Evolutionary conservation across 2,329 filamentous ascomycete species (phyloP).

Genomic region (Chrysoporthe puriensis): DNA sequence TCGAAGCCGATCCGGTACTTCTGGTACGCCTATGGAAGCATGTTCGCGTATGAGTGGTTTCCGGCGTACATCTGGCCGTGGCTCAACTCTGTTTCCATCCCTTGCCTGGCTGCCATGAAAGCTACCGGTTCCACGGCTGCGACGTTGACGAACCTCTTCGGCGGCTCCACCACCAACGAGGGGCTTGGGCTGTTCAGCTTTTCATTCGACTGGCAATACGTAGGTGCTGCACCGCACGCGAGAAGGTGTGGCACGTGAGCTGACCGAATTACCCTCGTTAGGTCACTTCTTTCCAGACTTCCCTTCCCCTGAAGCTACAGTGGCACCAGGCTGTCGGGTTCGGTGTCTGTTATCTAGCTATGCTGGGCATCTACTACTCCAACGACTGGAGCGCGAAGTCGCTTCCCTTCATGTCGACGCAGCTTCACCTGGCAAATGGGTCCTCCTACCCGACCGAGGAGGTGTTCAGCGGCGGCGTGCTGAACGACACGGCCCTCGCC

Average conservation of each 20-base stretch:
- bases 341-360: constrained; percentile 51
- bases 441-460: constrained; percentile 43
- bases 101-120: constrained; percentile 56
- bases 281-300: constrained; percentile 58
- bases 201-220: constrained; percentile 60
- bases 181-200: constrained; percentile 53
- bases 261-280: constrained; percentile 33
- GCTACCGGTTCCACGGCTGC: constrained; percentile 49
- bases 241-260: not conserved
- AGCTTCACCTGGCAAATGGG: constrained; percentile 46
- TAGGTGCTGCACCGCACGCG: constrained; percentile 38
- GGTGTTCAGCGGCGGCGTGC: constrained; percentile 46
- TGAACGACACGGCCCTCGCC: constrained; percentile 46
- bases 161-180: constrained; percentile 56
- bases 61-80: constrained; percentile 60
- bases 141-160: constrained; percentile 53
- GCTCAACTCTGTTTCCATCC: constrained; percentile 58
- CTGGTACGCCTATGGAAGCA: constrained; percentile 53
- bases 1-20: constrained; percentile 56
- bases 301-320: constrained; percentile 56
- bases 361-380: constrained; percentile 56
- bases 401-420: constrained; percentile 60
- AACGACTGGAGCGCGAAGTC: constrained; percentile 51
- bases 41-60: constrained; percentile 56
- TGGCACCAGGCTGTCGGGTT: constrained; percentile 50